A percentile compares a stretch with the other conserved stretches of the same genome.
phyloP scores from a whole-genome alignment of 177 flowering plant genomes.

The Tripterygium wilfordii region DNA sequence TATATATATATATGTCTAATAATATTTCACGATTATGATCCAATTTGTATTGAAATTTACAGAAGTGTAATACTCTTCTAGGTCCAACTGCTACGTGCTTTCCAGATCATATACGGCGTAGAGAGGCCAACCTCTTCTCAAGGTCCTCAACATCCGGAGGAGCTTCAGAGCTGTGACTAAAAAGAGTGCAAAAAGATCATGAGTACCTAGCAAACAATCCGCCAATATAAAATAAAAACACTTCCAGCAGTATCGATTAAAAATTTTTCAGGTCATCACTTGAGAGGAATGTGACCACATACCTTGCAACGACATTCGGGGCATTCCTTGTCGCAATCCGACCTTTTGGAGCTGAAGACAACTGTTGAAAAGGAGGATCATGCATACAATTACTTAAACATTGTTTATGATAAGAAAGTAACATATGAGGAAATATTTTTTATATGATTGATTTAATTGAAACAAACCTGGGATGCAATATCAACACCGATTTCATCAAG shows the following conservation, averaged over 20 bases:
- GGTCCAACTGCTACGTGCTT: too few species aligned
- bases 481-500: constrained; percentile 98
- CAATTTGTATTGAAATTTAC: too few species aligned
- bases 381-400: not conserved
- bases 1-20: too few species aligned
- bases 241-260: too few species aligned
- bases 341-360: constrained; percentile 96
- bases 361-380: constrained; percentile 36
- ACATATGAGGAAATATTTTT: not conserved
- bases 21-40: too few species aligned
- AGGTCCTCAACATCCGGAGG: constrained; percentile 73
- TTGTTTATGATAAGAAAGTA: not conserved
- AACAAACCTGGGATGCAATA: constrained; percentile 91
- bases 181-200: too few species aligned
- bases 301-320: constrained; percentile 49
- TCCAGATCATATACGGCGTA: constrained; percentile 65
- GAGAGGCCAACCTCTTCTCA: constrained; percentile 92
- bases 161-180: too few species aligned
- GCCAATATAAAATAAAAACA: too few species aligned
- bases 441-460: constrained; percentile 3
- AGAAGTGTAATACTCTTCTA: too few species aligned
- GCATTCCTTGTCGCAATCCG: constrained; percentile 70
- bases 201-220: too few species aligned
- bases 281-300: too few species aligned
- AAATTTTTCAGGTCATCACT: too few species aligned